A percentile compares a stretch with the other conserved stretches of the same genome.
Conservation (phyloP, 345 rosid genomes). For the Excoecaria agallocha region DNA sequence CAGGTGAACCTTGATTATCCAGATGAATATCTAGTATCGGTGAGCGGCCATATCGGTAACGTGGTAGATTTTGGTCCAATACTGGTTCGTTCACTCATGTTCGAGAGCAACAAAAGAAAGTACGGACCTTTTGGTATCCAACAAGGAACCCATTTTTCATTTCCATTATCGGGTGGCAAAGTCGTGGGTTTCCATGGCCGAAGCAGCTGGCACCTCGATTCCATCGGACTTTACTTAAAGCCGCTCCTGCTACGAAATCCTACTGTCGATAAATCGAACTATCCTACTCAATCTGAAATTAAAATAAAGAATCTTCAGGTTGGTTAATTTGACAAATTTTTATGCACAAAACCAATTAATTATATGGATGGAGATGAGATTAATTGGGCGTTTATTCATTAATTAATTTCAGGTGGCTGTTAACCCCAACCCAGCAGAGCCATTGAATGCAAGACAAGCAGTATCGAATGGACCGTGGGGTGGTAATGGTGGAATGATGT, state of each 20-base stretch:
- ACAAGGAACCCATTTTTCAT: slow-evolving; percentile 27
- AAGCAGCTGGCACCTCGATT: slow-evolving; percentile 30
- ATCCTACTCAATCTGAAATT: not conserved
- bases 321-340: not conserved
- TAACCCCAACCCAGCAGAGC: not conserved
- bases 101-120: slow-evolving; percentile 27
- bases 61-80: slow-evolving; percentile 20
- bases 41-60: slow-evolving; percentile 25
- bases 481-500: slow-evolving; percentile 24
- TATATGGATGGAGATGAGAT: not conserved
- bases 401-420: not conserved
- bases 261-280: not conserved
- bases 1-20: slow-evolving; percentile 30
- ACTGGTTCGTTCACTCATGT: slow-evolving; percentile 27
- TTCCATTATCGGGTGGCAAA: slow-evolving; percentile 22
- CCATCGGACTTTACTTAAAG: slow-evolving; percentile 28
- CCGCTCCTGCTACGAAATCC: slow-evolving; percentile 16
- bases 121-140: slow-evolving; percentile 34
- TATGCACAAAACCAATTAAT: not conserved
- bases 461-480: slow-evolving; percentile 31
- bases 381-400: too few species aligned
- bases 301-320: not conserved
- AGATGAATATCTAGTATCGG: slow-evolving; percentile 25
- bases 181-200: slow-evolving; percentile 36
- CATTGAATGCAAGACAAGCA: slow-evolving; percentile 5